Evolutionary conservation across 1,284 basidiomycete genomes (phyloP), one percentile per base, ranked within the genome.

Genomic region (Cryptococcus jaspeensis): DNA sequence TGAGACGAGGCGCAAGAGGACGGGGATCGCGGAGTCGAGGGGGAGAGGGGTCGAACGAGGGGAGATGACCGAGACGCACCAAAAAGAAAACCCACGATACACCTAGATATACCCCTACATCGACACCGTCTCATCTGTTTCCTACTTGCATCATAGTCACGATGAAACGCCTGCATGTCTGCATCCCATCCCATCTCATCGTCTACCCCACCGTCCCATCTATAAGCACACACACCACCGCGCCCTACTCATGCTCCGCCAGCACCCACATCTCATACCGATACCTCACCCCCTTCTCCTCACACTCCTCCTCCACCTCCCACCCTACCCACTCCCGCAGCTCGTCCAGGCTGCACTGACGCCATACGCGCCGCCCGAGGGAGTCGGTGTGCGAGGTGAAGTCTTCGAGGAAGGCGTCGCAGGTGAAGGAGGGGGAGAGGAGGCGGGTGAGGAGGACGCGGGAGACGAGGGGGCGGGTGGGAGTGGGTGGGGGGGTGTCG

Each of bases 231-330:
- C 13, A n/a, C n/a, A 35, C 6, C 15, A 49, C 23, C 16, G 18
- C 16, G n/a, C 12, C 18, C 23, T 23, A 38, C 16, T 52, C 15
- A 22, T 56, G 22, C 50, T 52, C 35, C 13, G 45, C 43, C 55
- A 84, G 79, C 50, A 85, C 81, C 92, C 92, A 95, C 90, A 95
- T 92, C 80, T 96, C 89, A 75, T 87, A 95, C 78, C 89, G 87
- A 74, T 94, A 95, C 67, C 83, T 80, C 48, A 90, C 81, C 12
- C 86, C 90, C 58, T 88, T 88, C 77, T 95, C 92, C 70, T 85
- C 84, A 72, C 90, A 85, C 65, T 84, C 79, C 2, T 89, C 90
- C 61, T 81, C 79, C 49, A 94, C 90, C 5, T 87, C 84, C 68
- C 88, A 88, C 41, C 87, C 91, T 0, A 85, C 84, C 90, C 90